A percentile compares a stretch with the other conserved stretches of the same genome.
Evolutionary conservation across 805 yeast species (phyloP).

Genomic region (Starmerella stellata): DNA sequence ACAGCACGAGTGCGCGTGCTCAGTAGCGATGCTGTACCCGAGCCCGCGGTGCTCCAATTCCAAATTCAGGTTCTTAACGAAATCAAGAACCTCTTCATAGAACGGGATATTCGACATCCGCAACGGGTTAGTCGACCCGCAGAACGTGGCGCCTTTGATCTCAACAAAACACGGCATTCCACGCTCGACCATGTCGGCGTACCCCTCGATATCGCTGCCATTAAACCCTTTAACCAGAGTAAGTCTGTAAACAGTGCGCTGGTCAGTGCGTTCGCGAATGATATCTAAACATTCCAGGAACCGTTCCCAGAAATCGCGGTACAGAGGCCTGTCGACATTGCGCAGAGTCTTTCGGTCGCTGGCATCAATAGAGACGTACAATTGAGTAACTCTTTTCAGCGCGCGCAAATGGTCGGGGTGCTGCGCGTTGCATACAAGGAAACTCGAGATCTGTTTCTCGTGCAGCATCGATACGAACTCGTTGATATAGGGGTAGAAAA

Average conservation of each 20-base stretch:
- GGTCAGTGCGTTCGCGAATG: constrained; percentile 55
- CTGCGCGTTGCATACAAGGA: constrained; percentile 87
- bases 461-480: constrained; percentile 69
- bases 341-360: constrained; percentile 67
- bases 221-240: constrained; percentile 87
- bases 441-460: constrained; percentile 61
- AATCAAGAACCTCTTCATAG: constrained; percentile 69
- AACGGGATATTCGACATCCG: constrained; percentile 94
- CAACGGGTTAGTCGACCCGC: constrained; percentile 81
- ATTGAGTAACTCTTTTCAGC: constrained; percentile 64
- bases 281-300: constrained; percentile 65
- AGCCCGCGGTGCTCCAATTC: constrained; percentile 51
- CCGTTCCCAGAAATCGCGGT: constrained; percentile 86
- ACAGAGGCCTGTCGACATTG: constrained; percentile 72
- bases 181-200: constrained; percentile 68
- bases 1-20: constrained; percentile 91
- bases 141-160: constrained; percentile 86
- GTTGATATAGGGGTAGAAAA: constrained; percentile 79
- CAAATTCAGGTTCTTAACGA: constrained; percentile 44
- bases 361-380: constrained; percentile 86
- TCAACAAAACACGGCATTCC: constrained; percentile 79
- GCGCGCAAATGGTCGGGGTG: constrained; percentile 69
- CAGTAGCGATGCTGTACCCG: constrained; percentile 72
- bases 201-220: constrained; percentile 53
- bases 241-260: constrained; percentile 77